These are phyloP conservation scores for Nakazawaea wickerhamii DNA, from an alignment of 805 yeast species.

Conservation along the genomic window DNA sequence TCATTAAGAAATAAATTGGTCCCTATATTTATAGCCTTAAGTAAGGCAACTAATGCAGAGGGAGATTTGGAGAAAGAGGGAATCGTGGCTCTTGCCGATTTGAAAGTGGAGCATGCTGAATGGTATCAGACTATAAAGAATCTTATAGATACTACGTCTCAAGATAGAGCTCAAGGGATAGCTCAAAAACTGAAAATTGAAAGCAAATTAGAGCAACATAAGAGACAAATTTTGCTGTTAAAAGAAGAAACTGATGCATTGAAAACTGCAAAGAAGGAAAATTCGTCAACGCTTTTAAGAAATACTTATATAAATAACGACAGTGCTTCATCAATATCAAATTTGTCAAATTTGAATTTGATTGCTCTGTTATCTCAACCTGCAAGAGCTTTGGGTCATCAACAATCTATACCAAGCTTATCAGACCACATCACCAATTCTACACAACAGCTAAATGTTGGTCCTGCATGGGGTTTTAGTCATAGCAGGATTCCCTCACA, in stretches of 20 bases:
- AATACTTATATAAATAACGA: constrained; percentile 4
- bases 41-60: constrained; percentile 11
- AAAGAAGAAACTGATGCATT: constrained; percentile 3
- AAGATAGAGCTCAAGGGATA: constrained; percentile 6
- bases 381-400: constrained; percentile 1
- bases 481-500: constrained; percentile 1
- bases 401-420: constrained; percentile 5
- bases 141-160: constrained; percentile 4
- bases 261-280: constrained; percentile 3
- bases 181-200: constrained; percentile 7
- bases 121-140: constrained; percentile 8
- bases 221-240: not conserved
- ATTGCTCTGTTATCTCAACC: not conserved
- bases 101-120: constrained; percentile 15
- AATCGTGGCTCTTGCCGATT: constrained; percentile 5
- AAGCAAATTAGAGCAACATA: not conserved
- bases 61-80: constrained; percentile 13
- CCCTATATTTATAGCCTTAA: constrained; percentile 21
- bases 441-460: not conserved
- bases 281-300: not conserved
- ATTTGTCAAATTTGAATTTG: not conserved
- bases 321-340: constrained; percentile 1
- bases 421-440: not conserved
- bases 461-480: not conserved
- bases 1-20: constrained; percentile 18